Base-by-base conservation (phyloP, 1,284 basidiomycete species). In the Ustilago bromivora region DNA sequence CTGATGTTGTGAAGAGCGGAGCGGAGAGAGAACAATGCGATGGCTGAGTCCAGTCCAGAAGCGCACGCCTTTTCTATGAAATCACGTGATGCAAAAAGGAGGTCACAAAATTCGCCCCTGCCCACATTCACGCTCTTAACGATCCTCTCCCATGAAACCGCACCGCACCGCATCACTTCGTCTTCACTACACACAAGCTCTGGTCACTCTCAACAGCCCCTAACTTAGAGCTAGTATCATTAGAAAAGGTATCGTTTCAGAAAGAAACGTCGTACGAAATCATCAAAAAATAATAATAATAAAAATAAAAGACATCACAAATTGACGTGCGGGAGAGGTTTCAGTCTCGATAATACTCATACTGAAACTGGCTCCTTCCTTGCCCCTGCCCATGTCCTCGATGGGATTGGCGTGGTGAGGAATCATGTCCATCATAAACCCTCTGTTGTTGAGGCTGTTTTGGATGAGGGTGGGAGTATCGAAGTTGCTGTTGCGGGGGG, bases 291-390 rank as follows among this genome's bases (percentile, higher is more conserved):
- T n/a, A n/a, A n/a, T n/a, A n/a, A n/a, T n/a, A n/a, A n/a, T 0
- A 23, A 23, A 0, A 28, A 28, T 3, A 28, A 28, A 28, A 28
- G 23, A 28, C 23, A 28, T 28, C 23, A 28, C 23, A 28, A 28
- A 28, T 28, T 28, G 23, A 3, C 23, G 23, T 8, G 8, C 4
- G 23, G n/a, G 41, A 5, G 46, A 46, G 10, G 4, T 1, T 31
- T 34, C 35, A 69, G 15, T 60, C 57, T 28, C 56, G 69, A 47
- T 71, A 71, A 41, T 66, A 66, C 15, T 71, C 69, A n/a, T 58
- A 62, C 11, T 66, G 62, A 17, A 71, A 71, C 23, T 66, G 62
- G 32, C 38, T 58, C 15, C 19, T 9, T n/a, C 32, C n/a, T 17
- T 28, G 23, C 23, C 23, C 17, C 32, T 17, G 1, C 12, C 32